A percentile compares a stretch with the other conserved stretches of the same genome.
These are phyloP conservation scores for Suillus variegatus DNA, from an alignment of 768 basidiomycete genomes.

Conservation along the genomic window DNA sequence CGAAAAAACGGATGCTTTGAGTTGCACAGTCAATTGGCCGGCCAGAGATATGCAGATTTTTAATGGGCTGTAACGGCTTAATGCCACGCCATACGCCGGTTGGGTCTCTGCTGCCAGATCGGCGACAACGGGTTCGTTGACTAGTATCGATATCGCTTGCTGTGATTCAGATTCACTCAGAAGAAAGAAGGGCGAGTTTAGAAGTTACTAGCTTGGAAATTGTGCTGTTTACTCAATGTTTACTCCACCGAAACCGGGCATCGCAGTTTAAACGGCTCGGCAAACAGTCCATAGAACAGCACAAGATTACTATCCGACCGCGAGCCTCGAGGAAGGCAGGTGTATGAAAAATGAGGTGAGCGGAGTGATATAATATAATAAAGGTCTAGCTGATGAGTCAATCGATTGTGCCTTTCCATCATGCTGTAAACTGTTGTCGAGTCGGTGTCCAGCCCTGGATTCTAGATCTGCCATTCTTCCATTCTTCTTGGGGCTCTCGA, in stretches of 20 bases:
- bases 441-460: background rate
- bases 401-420: constrained; percentile 1
- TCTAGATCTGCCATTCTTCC: background rate
- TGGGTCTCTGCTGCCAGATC: background rate
- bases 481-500: background rate
- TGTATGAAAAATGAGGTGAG: constrained; percentile 5
- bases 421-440: constrained; percentile 2
- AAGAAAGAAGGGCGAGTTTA: background rate
- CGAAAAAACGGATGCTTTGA: constrained; percentile 1
- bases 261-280: constrained; percentile 2
- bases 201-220: background rate
- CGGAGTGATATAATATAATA: background rate
- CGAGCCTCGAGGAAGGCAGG: constrained; percentile 6
- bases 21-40: background rate
- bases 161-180: background rate
- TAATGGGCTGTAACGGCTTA: background rate
- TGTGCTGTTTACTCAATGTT: background rate
- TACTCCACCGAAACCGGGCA: background rate
- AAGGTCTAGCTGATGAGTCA: background rate
- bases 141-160: constrained; percentile 3
- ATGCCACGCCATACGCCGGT: background rate
- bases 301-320: background rate
- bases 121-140: background rate
- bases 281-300: background rate
- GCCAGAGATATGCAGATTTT: background rate